phyloP scores from a whole-genome alignment of 495 filamentous ascomycete species.

The Neurospora sp. region DNA sequence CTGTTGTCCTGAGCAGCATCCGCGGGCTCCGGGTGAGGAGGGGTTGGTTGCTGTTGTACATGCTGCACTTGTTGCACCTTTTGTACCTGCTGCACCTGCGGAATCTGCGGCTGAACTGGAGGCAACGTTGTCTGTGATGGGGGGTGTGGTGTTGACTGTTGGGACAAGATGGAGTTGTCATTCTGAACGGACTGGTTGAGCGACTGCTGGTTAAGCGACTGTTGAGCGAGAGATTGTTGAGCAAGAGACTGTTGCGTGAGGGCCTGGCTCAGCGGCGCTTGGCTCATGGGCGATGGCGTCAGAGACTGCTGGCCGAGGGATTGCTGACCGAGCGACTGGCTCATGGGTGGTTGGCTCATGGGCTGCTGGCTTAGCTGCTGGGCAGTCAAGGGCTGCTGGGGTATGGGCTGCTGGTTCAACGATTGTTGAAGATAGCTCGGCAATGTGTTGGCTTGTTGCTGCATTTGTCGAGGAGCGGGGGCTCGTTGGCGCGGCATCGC shows the following conservation, averaged over 20 bases:
- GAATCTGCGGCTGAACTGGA: slow-evolving; percentile 13
- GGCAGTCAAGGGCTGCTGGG: slow-evolving; percentile 11
- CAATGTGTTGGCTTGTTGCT: slow-evolving; percentile 14
- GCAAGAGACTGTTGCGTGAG: slow-evolving; percentile 10
- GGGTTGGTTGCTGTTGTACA: slow-evolving; percentile 23
- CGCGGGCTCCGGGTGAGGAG: slow-evolving; percentile 26
- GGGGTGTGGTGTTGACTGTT: slow-evolving; percentile 16
- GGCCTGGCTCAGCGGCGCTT: slow-evolving; percentile 13
- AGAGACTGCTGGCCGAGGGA: slow-evolving; percentile 6
- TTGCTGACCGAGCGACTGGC: slow-evolving; percentile 14
- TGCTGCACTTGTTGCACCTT: slow-evolving; percentile 20
- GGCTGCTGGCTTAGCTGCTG: slow-evolving; percentile 16
- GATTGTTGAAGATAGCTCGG: slow-evolving; percentile 25
- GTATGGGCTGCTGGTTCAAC: slow-evolving; percentile 17
- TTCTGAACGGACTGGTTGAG: slow-evolving; percentile 20
- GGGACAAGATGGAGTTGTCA: slow-evolving; percentile 20
- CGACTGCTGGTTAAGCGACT: slow-evolving; percentile 15
- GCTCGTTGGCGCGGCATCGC: slow-evolving; percentile 27
- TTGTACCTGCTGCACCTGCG: slow-evolving; percentile 16
- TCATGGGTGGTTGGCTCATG: slow-evolving; percentile 5
- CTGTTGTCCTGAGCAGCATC: slow-evolving; percentile 23
- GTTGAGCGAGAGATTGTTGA: slow-evolving; percentile 10
- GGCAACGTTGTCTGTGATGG: slow-evolving; percentile 18
- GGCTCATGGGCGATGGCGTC: slow-evolving; percentile 1
- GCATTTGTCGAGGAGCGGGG: slow-evolving; percentile 25